Evolutionary conservation across 805 yeast species (phyloP).

Genomic region (Millerozyma miso): DNA sequence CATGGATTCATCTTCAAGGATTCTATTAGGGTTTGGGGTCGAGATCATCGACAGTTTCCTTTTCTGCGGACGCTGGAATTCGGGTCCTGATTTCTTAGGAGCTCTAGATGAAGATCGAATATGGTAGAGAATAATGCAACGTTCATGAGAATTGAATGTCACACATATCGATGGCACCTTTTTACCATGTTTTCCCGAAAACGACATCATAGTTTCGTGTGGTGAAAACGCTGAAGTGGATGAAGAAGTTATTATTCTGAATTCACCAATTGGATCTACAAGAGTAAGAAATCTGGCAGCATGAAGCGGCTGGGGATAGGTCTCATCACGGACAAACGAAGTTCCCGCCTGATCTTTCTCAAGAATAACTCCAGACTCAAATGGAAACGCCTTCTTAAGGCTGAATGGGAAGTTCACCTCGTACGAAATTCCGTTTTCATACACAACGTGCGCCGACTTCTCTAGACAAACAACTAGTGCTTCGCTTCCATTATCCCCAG

Average conservation of each 20-base stretch:
- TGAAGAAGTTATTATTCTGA: conserved; percentile 68
- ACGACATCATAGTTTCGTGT: conserved; percentile 52
- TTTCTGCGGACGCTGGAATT: conserved; percentile 13
- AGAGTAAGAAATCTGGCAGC: conserved; percentile 55
- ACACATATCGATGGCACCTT: conserved; percentile 44
- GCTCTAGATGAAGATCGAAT: conserved; percentile 35
- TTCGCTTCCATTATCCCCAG: conserved; percentile 6
- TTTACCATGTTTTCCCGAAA: conserved; percentile 42
- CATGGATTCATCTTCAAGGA: conserved; percentile 37
- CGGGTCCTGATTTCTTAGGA: conserved; percentile 11
- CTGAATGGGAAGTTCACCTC: conserved; percentile 67
- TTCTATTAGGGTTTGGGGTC: conserved; percentile 41
- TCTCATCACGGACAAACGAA: conserved; percentile 4
- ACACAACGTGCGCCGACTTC: conserved; percentile 61
- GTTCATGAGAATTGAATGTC: conserved; percentile 48
- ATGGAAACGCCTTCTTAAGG: conserved; percentile 57
- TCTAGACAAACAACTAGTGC: conserved; percentile 55
- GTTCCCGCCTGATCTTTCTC: conserved; percentile 41
- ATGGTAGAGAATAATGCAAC: conserved; percentile 51
- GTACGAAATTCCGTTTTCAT: conserved; percentile 53
- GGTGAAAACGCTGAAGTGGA: conserved; percentile 62
- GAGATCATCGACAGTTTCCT: conserved; percentile 26
- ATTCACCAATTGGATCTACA: conserved; percentile 69
- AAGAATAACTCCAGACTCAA: conserved; percentile 63
- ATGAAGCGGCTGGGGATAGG: conserved; percentile 19